Evolutionary conservation across 805 yeast genomes (phyloP), one percentile per base, ranked within the genome.

Genomic region (Candida succiphila): DNA sequence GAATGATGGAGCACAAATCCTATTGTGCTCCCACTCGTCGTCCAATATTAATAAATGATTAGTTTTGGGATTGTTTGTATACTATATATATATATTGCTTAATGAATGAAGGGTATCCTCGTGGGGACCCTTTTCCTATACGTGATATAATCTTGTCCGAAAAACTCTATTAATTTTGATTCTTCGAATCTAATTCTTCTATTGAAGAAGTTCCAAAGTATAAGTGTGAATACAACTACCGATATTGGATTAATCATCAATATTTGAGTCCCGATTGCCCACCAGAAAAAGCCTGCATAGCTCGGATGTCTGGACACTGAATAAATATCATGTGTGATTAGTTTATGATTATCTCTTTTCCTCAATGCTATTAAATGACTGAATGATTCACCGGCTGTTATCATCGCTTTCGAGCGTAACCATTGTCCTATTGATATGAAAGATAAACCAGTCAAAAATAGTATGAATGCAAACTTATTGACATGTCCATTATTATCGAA

Each of bases 211-310:
- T 54, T 46, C 70, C 77, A 75, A 16, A 92, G 60, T 3, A 75
- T 69, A n/a, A 56, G 41, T 0, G 65, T 46, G 39, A 87, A 92
- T 0, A 67, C 60, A 1, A 63, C 31, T 2, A 72, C 46, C 1
- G 86, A 65, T 0, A 85, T 30, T 6, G 82, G 75, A 56, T 87
- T 92, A 29, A 74, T 56, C 37, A 89, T 55, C 38, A 79, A 42
- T 30, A 92, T 17, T 51, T 89, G 95, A 1, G 86, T 66, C 0
- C 96, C 96, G 4, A 88, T 43, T 12, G 94, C 89, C 96, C 97
- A 92, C 73, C 86, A 76, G 49, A 76, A 88, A 53, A 82, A 92
- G 1, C 96, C 98, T 27, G 76, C 69, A 56, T 92, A 92, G 31
- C 94, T 78, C 6, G 98, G 98, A 53, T 92, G 98, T 39, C 98